Conservation (phyloP, 2,329 filamentous ascomycete species). For the Colletotrichum abscissum region DNA sequence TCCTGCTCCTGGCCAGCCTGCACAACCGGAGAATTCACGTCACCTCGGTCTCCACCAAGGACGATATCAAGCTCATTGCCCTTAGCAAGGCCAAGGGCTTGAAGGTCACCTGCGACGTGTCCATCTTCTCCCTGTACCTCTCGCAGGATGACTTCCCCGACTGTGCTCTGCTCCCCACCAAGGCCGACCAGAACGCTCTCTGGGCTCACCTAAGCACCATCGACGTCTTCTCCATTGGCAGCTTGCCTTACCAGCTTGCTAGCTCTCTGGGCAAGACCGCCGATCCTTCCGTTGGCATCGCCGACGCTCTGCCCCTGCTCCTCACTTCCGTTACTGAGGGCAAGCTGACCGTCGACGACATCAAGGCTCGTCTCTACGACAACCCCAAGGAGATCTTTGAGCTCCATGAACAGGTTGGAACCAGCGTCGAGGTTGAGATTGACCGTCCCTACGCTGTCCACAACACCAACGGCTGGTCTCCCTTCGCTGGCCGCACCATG, state of each 20-base stretch:
- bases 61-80: conserved; percentile 81
- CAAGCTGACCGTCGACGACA: conserved; percentile 78
- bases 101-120: conserved; percentile 84
- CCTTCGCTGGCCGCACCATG: conserved; percentile 76
- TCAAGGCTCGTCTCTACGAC: conserved; percentile 77
- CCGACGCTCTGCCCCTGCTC: conserved; percentile 79
- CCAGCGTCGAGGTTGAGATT: conserved; percentile 79
- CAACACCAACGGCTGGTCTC: conserved; percentile 70
- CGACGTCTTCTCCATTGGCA: conserved; percentile 84
- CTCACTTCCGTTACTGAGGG: conserved; percentile 82
- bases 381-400: conserved; percentile 87
- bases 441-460: conserved; percentile 75
- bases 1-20: conserved; percentile 80
- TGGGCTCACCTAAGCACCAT: conserved; percentile 81
- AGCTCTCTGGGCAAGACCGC: conserved; percentile 62
- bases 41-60: conserved; percentile 83
- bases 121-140: conserved; percentile 82
- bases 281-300: conserved; percentile 74
- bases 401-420: conserved; percentile 81
- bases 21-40: conserved; percentile 84
- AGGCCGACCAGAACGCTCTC: conserved; percentile 76
- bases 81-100: conserved; percentile 85
- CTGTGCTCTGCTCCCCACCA: conserved; percentile 73
- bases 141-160: conserved; percentile 77
- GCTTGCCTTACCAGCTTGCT: conserved; percentile 81